phyloP scores from a whole-genome alignment of 2,329 filamentous ascomycete genomes.

The Penicillium thymicola region DNA sequence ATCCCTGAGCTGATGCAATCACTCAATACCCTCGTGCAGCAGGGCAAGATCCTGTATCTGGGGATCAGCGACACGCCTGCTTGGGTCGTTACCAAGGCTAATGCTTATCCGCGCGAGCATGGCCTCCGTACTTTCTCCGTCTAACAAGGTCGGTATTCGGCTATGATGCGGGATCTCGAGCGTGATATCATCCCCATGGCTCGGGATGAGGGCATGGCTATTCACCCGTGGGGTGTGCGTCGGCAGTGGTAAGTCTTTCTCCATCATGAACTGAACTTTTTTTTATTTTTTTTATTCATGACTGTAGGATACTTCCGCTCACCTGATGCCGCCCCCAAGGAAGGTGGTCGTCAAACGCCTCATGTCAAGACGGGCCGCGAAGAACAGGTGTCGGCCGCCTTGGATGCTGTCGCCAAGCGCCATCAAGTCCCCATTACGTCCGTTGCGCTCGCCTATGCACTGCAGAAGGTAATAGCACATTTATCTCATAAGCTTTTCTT shows the following conservation, averaged over 20 bases:
- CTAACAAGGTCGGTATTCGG: constrained; percentile 65
- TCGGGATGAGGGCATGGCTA: constrained; percentile 59
- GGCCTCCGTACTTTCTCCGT: constrained; percentile 67
- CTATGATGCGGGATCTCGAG: constrained; percentile 63
- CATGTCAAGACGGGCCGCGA: constrained; percentile 12
- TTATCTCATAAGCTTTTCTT: no score
- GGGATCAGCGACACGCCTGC: constrained; percentile 68
- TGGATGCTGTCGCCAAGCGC: constrained; percentile 18
- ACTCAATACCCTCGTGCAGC: constrained; percentile 57
- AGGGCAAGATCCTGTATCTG: constrained; percentile 65
- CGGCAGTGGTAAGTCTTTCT: constrained; percentile 25
- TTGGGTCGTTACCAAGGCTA: constrained; percentile 55
- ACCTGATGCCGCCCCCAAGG: background rate
- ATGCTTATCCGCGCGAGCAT: constrained; percentile 62
- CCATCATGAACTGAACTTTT: background rate
- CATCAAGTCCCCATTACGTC: background rate
- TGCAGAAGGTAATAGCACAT: constrained; percentile 37
- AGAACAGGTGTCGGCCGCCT: constrained; percentile 11
- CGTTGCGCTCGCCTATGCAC: constrained; percentile 51
- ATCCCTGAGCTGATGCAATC: constrained; percentile 67
- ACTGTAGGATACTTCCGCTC: background rate
- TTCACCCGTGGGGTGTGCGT: constrained; percentile 54
- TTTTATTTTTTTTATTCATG: background rate
- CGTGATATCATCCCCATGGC: constrained; percentile 68
- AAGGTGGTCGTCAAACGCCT: background rate